Percentiles rank a stretch among this genome's conserved stretches.
Conservation (phyloP, 148 eudicot genomes). For the Spergularia marina region DNA sequence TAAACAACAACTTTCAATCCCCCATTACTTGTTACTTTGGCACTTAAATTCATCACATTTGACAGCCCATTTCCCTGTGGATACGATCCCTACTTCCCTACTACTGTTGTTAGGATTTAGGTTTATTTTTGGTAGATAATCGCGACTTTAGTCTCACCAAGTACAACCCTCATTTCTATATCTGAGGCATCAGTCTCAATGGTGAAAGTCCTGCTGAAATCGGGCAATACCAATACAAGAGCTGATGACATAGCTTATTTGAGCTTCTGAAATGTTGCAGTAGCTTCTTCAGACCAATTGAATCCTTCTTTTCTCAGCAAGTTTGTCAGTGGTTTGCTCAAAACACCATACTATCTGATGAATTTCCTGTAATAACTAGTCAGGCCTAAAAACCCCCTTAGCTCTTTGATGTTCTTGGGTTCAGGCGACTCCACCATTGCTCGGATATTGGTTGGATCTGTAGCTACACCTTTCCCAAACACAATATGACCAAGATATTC, state of each 20-base stretch:
- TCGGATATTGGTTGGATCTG: not conserved
- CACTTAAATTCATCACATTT: too few relatives aligned
- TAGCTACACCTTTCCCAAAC: not conserved
- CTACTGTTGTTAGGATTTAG: too few relatives aligned
- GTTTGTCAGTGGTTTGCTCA: constrained; percentile 1
- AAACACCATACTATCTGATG: not conserved
- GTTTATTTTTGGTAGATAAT: too few relatives aligned
- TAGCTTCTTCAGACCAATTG: not conserved
- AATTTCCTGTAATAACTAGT: not conserved
- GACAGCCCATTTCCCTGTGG: too few relatives aligned
- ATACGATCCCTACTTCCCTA: too few relatives aligned
- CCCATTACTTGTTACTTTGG: too few relatives aligned
- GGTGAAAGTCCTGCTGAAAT: not conserved
- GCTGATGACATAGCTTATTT: not conserved
- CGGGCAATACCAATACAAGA: not conserved
- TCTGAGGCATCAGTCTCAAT: not conserved
- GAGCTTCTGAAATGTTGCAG: not conserved
- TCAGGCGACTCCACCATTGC: not conserved
- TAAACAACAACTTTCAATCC: too few relatives aligned
- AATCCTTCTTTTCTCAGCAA: not conserved
- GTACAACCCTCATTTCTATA: not conserved
- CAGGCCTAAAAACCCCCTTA: not conserved
- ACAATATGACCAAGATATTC: not conserved
- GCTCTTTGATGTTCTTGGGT: not conserved
- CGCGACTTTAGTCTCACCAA: too few relatives aligned